Percentiles rank a stretch among this genome's conserved stretches.
phyloP scores from a whole-genome alignment of 2,329 filamentous ascomycete species.

The Pestalotiopsis sp. region DNA sequence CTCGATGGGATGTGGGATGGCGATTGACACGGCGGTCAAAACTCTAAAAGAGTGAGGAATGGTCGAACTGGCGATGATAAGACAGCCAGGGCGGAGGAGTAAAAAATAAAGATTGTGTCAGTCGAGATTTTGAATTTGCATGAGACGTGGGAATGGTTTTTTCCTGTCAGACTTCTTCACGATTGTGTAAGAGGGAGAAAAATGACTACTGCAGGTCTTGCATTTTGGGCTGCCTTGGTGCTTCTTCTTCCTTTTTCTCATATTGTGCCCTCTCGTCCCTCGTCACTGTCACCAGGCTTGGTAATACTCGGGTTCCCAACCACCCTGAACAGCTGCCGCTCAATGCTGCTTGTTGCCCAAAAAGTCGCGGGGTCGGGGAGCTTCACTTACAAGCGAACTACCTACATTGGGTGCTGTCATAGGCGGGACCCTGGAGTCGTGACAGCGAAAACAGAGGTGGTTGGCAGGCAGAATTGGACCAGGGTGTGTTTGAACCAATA shows the following conservation, averaged over 20 bases:
- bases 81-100: not conserved
- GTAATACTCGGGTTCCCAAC: slow-evolving; percentile 6
- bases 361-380: slow-evolving; percentile 14
- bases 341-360: slow-evolving; percentile 2
- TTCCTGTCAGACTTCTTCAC: not conserved
- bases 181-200: not conserved
- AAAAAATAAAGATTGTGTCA: not conserved
- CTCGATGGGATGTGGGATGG: not conserved
- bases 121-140: not conserved
- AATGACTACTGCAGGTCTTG: slow-evolving; percentile 11
- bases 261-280: not conserved
- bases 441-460: slow-evolving; percentile 12
- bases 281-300: not conserved
- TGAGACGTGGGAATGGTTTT: not conserved
- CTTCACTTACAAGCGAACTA: not conserved
- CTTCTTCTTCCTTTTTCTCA: not conserved
- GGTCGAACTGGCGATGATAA: not conserved
- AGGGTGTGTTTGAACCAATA: slow-evolving; percentile 7
- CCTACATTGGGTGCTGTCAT: not conserved
- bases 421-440: slow-evolving; percentile 8
- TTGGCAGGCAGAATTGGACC: not conserved
- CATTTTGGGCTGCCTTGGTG: not conserved
- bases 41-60: not conserved
- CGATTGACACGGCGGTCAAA: not conserved
- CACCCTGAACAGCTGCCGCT: not conserved